Evolutionary conservation across 2,329 filamentous ascomycete species (phyloP), one percentile per base, ranked within the genome.

Genomic region (Colletotrichum tanaceti): DNA sequence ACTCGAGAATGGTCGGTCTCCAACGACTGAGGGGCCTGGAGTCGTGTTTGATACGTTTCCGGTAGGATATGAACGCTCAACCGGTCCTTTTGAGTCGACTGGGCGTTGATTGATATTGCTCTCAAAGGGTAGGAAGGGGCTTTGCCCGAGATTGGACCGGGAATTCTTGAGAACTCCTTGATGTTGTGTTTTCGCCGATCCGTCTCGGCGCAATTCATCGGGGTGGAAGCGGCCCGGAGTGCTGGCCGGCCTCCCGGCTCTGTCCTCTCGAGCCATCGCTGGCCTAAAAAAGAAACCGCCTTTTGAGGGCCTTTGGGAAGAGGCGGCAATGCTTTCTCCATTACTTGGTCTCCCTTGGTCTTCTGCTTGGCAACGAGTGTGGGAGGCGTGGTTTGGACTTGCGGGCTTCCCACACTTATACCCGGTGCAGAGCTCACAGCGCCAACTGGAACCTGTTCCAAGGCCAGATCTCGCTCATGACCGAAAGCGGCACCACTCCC

Each of bases 261-360:
- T 35, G 32, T 16, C 41, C 43, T 14, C 49, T 38, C 44, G 35
- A 5, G 64, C 49, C 47, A 16, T 35, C 43, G 54, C 44, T 49
- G 32, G 32, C 54, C 70, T 73, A 73, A 73, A 74, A 74, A 74
- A 74, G 72, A 60, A 32, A 41, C 57, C 24, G 24, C 24, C 24
- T 58, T 43, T 22, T 16, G 38, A 35, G 14, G n/a, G 14, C 32
- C 50, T 46, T 35, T 49, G 18, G 28, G 35, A 6, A 14, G 39
- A 1, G 22, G 24, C 11, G 32, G 61, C 18, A 50, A 49, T 28
- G 24, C 44, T 20, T 64, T 58, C 11, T 50, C 58, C 35, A 43
- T 28, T 14, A 4, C 3, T 9, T 50, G 41, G 16, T 16, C 32
- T n/a, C 22, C 22, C 10, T 2, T 14, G 1, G 14, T n/a, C 18